A percentile compares a stretch with the other conserved stretches of the same genome.
Conservation (phyloP, 352 stramenopile genomes). For the Elongisporangium undulatum region DNA sequence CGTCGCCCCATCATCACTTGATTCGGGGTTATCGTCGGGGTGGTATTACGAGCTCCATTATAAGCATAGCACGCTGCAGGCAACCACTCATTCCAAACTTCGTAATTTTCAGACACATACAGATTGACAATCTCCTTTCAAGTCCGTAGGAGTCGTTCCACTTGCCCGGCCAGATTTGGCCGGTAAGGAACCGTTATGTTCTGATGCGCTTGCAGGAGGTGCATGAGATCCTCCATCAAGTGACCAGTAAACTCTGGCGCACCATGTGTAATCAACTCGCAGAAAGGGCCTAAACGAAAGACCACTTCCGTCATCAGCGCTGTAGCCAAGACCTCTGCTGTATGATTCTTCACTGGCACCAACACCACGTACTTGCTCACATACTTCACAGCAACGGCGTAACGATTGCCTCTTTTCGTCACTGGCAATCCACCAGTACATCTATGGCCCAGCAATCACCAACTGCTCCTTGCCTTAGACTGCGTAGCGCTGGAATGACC, state of each 20-base stretch:
- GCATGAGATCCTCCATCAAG: not conserved
- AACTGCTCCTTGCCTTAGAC: not conserved
- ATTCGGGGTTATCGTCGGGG: slow-evolving; percentile 2
- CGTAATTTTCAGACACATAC: slow-evolving; percentile 1
- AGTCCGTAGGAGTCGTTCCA: slow-evolving; percentile 4
- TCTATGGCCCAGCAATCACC: slow-evolving; percentile 2
- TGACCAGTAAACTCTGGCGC: not conserved
- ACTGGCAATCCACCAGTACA: not conserved
- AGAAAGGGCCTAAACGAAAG: not conserved
- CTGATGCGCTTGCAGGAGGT: slow-evolving; percentile 3
- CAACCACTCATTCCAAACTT: slow-evolving; percentile 4
- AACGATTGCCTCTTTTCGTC: not conserved
- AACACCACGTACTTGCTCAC: slow-evolving; percentile 6
- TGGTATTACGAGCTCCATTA: slow-evolving; percentile 2
- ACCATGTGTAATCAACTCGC: slow-evolving; percentile 1
- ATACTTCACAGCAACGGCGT: not conserved
- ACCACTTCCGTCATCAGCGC: slow-evolving; percentile 2
- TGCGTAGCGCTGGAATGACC: not conserved
- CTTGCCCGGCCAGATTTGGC: slow-evolving; percentile 1
- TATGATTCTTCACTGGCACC: not conserved
- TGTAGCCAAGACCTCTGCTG: not conserved
- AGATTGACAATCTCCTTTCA: slow-evolving; percentile 6
- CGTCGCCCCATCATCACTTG: slow-evolving; percentile 1
- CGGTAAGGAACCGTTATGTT: slow-evolving; percentile 1
- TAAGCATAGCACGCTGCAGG: slow-evolving; percentile 1